Evolutionary conservation across 768 basidiomycete species (phyloP).

Genomic region (Floccularia luteovirens): DNA sequence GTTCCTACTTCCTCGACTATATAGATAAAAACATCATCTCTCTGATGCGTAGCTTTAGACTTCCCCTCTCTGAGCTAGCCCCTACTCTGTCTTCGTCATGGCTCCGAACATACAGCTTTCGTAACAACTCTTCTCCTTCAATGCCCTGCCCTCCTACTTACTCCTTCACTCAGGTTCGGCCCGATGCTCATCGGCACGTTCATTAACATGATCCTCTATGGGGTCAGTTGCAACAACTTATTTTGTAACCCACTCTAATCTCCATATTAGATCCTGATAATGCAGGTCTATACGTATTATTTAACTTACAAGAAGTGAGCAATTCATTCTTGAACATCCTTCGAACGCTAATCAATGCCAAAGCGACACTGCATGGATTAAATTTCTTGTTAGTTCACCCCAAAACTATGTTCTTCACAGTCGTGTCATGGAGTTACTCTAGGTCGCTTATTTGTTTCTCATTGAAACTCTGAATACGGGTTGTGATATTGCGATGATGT

Average conservation of each 20-base stretch:
- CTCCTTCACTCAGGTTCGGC: conserved; percentile 23
- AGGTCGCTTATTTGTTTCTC: conserved; percentile 35
- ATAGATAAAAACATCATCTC: too few relatives aligned
- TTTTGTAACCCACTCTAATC: neutral
- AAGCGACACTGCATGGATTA: conserved; percentile 37
- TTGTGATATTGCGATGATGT: conserved; percentile 37
- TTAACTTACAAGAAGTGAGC: conserved; percentile 29
- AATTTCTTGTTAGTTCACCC: conserved; percentile 22
- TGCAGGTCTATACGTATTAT: conserved; percentile 29
- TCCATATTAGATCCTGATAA: conserved; percentile 21
- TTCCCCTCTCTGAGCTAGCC: too few relatives aligned
- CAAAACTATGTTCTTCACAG: neutral
- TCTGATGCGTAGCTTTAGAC: too few relatives aligned
- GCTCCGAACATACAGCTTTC: conserved; percentile 22
- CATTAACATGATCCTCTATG: conserved; percentile 37
- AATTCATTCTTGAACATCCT: neutral
- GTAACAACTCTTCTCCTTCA: conserved; percentile 11
- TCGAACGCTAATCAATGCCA: neutral
- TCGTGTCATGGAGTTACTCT: neutral
- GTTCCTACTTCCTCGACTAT: too few relatives aligned
- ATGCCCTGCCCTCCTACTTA: neutral
- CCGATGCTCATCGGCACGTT: conserved; percentile 36
- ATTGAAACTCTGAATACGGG: conserved; percentile 35
- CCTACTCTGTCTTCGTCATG: too few relatives aligned
- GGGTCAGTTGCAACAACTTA: conserved; percentile 19